These are phyloP conservation scores for Eragrostis tef DNA, from an alignment of 202 grass and related monocot species.

Conservation along the genomic window DNA sequence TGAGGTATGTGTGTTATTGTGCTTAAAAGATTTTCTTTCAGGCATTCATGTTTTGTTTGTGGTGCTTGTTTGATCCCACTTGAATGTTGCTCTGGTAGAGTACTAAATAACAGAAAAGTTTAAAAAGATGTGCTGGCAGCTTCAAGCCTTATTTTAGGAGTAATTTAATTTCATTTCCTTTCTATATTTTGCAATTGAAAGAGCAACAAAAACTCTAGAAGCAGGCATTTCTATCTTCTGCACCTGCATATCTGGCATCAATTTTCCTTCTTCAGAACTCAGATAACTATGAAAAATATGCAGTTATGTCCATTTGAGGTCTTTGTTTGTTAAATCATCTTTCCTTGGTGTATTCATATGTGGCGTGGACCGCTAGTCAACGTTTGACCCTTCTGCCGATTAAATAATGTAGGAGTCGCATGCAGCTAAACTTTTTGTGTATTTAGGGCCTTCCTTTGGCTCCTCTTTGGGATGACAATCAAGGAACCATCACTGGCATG, in stretches of 20 bases:
- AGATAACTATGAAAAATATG: constrained; percentile 5
- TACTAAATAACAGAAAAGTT: constrained; percentile 9
- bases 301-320: not conserved
- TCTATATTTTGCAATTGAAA: constrained; percentile 21
- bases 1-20: constrained; percentile 52
- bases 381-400: not conserved
- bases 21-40: constrained; percentile 23
- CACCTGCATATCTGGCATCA: not conserved
- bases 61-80: not conserved
- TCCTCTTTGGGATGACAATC: constrained; percentile 70
- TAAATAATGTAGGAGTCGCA: constrained; percentile 22
- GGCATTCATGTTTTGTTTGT: constrained; percentile 8
- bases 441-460: constrained; percentile 63
- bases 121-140: not conserved
- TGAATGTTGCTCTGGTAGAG: constrained; percentile 22
- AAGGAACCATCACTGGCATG: constrained; percentile 60
- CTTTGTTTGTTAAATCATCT: not conserved
- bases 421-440: constrained; percentile 29
- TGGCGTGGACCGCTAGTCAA: not conserved
- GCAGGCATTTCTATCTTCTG: constrained; percentile 23
- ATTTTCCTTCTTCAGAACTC: constrained; percentile 18
- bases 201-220: constrained; percentile 17
- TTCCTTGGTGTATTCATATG: constrained; percentile 15
- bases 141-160: not conserved
- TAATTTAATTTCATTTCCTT: not conserved